Conservation (phyloP, 169 alveolate species). For the Hepatocystis sp. region DNA sequence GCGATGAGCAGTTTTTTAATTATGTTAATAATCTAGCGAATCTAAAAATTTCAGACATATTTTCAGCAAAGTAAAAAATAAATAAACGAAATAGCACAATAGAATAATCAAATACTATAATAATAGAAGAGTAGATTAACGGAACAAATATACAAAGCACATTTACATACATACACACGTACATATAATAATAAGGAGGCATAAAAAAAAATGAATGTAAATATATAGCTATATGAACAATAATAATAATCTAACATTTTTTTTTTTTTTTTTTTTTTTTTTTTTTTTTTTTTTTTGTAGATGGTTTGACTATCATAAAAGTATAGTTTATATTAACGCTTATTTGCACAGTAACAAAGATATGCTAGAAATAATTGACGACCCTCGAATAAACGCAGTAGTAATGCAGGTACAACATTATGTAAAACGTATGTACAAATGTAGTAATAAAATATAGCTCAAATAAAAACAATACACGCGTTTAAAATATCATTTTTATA, state of each 20-base stretch:
- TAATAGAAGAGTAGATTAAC: neutral
- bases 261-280: no score
- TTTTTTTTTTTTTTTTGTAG: slow-evolving; percentile 3
- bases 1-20: slow-evolving; percentile 36
- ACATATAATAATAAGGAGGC: no score
- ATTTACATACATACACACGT: no score
- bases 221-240: no score
- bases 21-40: slow-evolving; percentile 17
- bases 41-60: slow-evolving; percentile 15
- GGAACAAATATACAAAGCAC: no score
- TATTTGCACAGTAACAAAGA: slow-evolving; percentile 49
- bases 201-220: slow-evolving; percentile 1
- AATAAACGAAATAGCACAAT: neutral
- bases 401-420: slow-evolving; percentile 47
- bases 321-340: slow-evolving; percentile 31
- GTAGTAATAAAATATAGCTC: no score
- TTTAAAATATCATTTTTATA: no score
- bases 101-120: neutral
- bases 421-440: no score
- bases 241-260: no score
- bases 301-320: slow-evolving; percentile 54
- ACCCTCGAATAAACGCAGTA: slow-evolving; percentile 18
- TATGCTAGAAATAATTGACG: slow-evolving; percentile 20
- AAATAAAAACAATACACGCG: no score
- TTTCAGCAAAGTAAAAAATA: slow-evolving; percentile 39